Base-by-base conservation (phyloP, 2,329 filamentous ascomycete genomes). In the Sordariomycetes sp. region DNA sequence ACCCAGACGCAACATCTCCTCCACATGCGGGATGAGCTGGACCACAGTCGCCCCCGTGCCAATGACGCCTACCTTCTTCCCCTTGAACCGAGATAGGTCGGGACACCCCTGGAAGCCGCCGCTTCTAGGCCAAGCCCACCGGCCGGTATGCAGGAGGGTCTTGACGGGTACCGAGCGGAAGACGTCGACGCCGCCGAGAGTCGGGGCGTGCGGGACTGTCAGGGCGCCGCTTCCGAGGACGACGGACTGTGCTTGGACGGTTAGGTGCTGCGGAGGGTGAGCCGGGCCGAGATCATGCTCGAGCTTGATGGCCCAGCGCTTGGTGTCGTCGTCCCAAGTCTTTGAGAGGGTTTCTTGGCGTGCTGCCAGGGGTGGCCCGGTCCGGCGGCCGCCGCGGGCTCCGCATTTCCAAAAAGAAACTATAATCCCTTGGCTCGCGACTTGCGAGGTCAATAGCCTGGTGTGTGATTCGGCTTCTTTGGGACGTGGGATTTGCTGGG, bases 11-110 rank as follows among this genome's bases (percentile, higher is more conserved):
- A 74, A 42, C 54, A 56, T 51, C 7, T 12, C 24, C 12, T 13
- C 45, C 13, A 56, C 50, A 13, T 56, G 63, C 0, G 77, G 74
- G 0, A 78, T 63, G 1, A 68, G 69, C 59, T 77, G 74, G 2
- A 79, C 67, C 0, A 71, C 73, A 0, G 75, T 78, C 1, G 76
- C 74, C 0, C 75, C 77, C 0, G 76, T 79, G 24, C 77, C 78
- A 34, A 80, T 66, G 54, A 80, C 68, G 2, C 70, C 77, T 1
- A 80, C 74, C 2, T 66, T 64, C 65, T 76, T 75, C 12, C 69
- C 73, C 22, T 72, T 66, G 1, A 84, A 65, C 13, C 75, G 75
- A 0, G 71, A 69, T 13, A 75, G 67, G 3, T 68, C 65, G 1
- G 74, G 68, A 24, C 74, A 66, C 2, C 68, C 63, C 0, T 66